These are phyloP conservation scores for Cylindrodendrum hubeiense DNA, from an alignment of 2,329 filamentous ascomycete species.

Conservation along the genomic window DNA sequence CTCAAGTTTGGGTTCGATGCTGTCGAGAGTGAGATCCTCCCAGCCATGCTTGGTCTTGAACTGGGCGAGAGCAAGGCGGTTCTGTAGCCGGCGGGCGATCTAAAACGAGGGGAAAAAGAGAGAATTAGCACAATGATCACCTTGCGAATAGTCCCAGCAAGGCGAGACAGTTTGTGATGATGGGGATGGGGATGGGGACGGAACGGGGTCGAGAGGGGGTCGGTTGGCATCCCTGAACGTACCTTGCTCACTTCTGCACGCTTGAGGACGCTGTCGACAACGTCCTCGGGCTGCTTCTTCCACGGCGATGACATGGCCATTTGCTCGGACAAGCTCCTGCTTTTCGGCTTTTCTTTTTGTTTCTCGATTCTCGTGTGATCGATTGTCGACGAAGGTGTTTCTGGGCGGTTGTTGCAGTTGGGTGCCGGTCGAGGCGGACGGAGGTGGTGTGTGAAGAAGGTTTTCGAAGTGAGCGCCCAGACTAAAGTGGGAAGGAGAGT, in stretches of 20 bases:
- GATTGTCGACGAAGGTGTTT: conserved; percentile 11
- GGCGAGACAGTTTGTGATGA: neutral
- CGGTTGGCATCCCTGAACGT: conserved; percentile 46
- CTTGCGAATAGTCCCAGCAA: neutral
- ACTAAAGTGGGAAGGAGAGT: conserved; percentile 30
- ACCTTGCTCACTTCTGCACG: conserved; percentile 83
- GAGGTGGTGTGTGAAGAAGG: conserved; percentile 24
- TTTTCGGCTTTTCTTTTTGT: neutral
- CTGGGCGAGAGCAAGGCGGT: conserved; percentile 93
- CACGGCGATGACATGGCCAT: conserved; percentile 70
- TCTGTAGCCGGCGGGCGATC: conserved; percentile 94
- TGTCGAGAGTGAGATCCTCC: conserved; percentile 89
- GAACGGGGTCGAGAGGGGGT: conserved; percentile 11
- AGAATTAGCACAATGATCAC: conserved; percentile 30
- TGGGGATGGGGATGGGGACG: neutral
- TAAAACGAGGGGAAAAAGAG: conserved; percentile 54
- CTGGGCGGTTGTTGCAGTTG: conserved; percentile 1
- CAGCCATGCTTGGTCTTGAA: conserved; percentile 98
- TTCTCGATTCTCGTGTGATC: neutral
- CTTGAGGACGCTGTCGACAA: conserved; percentile 77
- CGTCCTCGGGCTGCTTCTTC: conserved; percentile 73
- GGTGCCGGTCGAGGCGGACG: conserved; percentile 9
- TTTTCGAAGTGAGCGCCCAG: conserved; percentile 24
- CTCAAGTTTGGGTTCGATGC: conserved; percentile 86
- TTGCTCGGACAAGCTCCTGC: conserved; percentile 34